Percentiles rank a stretch among this genome's conserved stretches.
phyloP scores from a whole-genome alignment of 495 filamentous ascomycete species.

The Evernia prunastri region DNA sequence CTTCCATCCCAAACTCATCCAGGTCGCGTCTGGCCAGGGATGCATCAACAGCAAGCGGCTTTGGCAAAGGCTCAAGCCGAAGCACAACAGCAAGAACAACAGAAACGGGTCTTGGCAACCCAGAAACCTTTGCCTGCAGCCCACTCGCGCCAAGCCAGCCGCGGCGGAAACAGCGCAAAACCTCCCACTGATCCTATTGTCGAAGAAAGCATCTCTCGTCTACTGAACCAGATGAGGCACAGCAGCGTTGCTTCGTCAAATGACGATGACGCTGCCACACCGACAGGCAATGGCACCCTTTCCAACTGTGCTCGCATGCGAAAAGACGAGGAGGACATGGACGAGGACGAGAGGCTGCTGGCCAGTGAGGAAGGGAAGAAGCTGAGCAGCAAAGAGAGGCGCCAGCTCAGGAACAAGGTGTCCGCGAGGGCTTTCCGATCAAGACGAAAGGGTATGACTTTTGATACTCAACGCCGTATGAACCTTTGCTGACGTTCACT shows the following conservation, averaged over 20 bases:
- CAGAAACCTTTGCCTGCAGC: slow-evolving; percentile 25
- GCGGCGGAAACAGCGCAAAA: slow-evolving; percentile 39
- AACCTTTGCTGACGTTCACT: slow-evolving; percentile 41
- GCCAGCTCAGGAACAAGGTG: slow-evolving; percentile 95
- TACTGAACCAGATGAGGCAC: slow-evolving; percentile 77
- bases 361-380: slow-evolving; percentile 97
- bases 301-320: slow-evolving; percentile 40
- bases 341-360: slow-evolving; percentile 89
- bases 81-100: slow-evolving; percentile 57
- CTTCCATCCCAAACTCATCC: slow-evolving; percentile 48
- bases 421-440: slow-evolving; percentile 95
- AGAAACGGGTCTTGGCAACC: slow-evolving; percentile 29
- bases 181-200: slow-evolving; percentile 58
- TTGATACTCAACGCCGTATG: slow-evolving; percentile 13
- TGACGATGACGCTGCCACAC: slow-evolving; percentile 45
- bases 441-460: slow-evolving; percentile 78
- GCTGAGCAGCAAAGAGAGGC: slow-evolving; percentile 85
- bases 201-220: slow-evolving; percentile 78
- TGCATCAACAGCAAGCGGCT: slow-evolving; percentile 77
- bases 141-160: slow-evolving; percentile 27
- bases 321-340: slow-evolving; percentile 97
- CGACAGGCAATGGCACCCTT: slow-evolving; percentile 35
- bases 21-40: slow-evolving; percentile 76
- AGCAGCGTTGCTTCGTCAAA: slow-evolving; percentile 46
- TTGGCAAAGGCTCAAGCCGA: slow-evolving; percentile 69